Evolutionary conservation across 768 basidiomycete species (phyloP), one percentile per base, ranked within the genome.

Genomic region (Strobilomyces dryophilus): DNA sequence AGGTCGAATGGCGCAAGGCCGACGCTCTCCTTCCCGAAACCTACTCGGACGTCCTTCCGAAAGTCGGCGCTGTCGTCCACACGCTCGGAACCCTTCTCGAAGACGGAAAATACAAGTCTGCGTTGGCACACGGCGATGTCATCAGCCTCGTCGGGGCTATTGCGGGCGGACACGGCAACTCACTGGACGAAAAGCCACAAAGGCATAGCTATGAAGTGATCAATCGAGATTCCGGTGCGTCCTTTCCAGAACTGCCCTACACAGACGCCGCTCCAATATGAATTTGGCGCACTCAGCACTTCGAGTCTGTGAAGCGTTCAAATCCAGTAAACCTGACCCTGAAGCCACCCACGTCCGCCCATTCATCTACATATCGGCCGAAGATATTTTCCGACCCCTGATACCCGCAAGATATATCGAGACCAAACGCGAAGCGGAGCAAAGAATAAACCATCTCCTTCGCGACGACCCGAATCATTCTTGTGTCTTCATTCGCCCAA

Each of bases 311-410:
- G 81, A 89, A 63, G 82, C 89, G 7, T 90, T 89, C 64, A 59
- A 88, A 20, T 70, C 75, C 24, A 81, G 81, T 14, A 60, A 69
- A 15, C 65, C 74, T 40, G 63, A 65, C 49, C 62, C 66, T 60
- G 58, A 55, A 50, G 48, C 56, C 60, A 51, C 66, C 48, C 62
- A 56, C 54, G 55, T 60, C 52, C 79, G 85, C 49, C 80, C 85
- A n/a, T 98, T 99, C 70, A 79, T 98, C 37, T 98, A 90, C 72
- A 77, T 99, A 52, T 99, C 97, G 45, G 97, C 97, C 7, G 95
- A 95, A 64, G 68, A 69, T 20, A 82, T 95, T 44, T 93, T 84
- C 71, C 83, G 91, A 14, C 97, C 95, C 26, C 63, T 95, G 62
- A 81, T 98, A 46, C 84, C 94, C 27, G 77, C 81, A 0, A 74